These are phyloP conservation scores for Thecaphora thlaspeos DNA, from an alignment of 1,284 basidiomycete genomes.

Conservation along the genomic window DNA sequence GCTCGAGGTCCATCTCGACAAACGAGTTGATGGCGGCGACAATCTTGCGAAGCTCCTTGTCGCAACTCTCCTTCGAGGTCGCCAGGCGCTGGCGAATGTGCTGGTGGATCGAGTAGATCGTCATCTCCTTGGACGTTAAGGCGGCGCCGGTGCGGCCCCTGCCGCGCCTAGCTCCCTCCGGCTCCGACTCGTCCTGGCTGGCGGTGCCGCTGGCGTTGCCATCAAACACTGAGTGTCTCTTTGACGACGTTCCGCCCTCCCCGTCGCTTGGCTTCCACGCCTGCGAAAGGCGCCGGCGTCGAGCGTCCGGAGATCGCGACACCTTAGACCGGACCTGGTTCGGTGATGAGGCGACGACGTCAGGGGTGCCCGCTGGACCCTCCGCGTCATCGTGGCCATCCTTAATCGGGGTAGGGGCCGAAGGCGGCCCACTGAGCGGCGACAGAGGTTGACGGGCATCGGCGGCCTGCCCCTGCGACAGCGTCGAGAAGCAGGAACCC, in stretches of 20 bases:
- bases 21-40: slow-evolving; percentile 88
- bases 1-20: slow-evolving; percentile 83
- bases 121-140: slow-evolving; percentile 40
- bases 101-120: slow-evolving; percentile 72
- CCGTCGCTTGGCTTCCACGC: slow-evolving; percentile 9
- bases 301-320: background rate
- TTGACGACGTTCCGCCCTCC: slow-evolving; percentile 8
- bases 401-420: background rate
- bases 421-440: slow-evolving; percentile 1
- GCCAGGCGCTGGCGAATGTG: slow-evolving; percentile 91
- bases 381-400: background rate
- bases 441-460: no score
- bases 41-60: slow-evolving; percentile 87
- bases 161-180: slow-evolving; percentile 6
- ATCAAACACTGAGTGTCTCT: slow-evolving; percentile 15
- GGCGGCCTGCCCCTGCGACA: no score
- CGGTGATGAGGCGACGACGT: background rate
- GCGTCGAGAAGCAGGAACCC: background rate
- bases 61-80: slow-evolving; percentile 90
- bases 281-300: slow-evolving; percentile 2
- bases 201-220: slow-evolving; percentile 14
- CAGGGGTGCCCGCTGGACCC: slow-evolving; percentile 9
- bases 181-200: slow-evolving; percentile 15
- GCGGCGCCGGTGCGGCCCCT: slow-evolving; percentile 13
- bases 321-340: background rate